phyloP scores from a whole-genome alignment of 306 rosid species.

The Mucuna pruriens region DNA sequence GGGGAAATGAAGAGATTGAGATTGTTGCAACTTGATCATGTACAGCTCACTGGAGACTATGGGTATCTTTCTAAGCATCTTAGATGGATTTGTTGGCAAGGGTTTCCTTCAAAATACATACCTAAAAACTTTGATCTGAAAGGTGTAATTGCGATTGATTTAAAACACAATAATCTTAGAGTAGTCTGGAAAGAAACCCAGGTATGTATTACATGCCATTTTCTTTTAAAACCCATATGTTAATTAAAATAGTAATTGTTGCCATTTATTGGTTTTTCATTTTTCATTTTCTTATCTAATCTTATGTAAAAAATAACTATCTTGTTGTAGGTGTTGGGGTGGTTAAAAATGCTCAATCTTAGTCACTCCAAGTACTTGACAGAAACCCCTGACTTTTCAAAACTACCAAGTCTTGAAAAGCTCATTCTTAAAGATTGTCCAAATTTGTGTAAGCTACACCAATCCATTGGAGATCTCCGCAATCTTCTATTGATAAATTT shows the following conservation, averaged over 20 bases:
- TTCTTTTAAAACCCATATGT: neutral
- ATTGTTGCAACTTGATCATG: neutral
- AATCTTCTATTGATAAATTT: neutral
- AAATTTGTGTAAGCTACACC: conserved; percentile 24
- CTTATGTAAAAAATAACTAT: neutral
- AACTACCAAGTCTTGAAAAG: conserved; percentile 38
- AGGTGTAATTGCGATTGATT: conserved; percentile 35
- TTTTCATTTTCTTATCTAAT: neutral
- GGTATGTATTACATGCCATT: conserved; percentile 22
- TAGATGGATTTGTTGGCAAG: neutral
- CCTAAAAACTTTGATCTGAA: conserved; percentile 29
- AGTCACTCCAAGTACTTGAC: conserved; percentile 9
- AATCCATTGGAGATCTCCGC: conserved; percentile 23
- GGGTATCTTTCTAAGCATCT: neutral
- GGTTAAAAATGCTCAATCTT: conserved; percentile 40
- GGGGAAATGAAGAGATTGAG: neutral
- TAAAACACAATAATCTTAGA: conserved; percentile 38
- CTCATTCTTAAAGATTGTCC: conserved; percentile 28
- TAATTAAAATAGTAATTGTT: neutral
- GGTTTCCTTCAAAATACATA: conserved; percentile 23
- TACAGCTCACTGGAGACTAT: neutral
- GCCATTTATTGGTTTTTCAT: neutral
- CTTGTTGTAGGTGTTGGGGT: neutral
- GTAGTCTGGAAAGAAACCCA: conserved; percentile 33
- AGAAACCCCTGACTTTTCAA: conserved; percentile 37